These are phyloP conservation scores for Chiua virens DNA, from an alignment of 768 basidiomycete genomes.

Conservation along the genomic window DNA sequence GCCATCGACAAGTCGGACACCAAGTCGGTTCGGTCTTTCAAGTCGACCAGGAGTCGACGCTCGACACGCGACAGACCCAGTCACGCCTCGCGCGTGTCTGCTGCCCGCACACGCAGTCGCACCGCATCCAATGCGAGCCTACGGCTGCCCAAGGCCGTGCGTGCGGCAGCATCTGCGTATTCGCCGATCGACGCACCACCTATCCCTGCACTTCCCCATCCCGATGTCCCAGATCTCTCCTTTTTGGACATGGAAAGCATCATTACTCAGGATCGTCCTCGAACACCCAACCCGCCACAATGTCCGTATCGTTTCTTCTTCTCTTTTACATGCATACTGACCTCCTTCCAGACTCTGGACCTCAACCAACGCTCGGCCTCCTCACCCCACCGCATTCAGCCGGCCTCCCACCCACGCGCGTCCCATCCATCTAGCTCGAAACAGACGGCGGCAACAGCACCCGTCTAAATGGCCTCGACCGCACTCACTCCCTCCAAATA, in stretches of 20 bases:
- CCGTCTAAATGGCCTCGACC: conserved; percentile 19
- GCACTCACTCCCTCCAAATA: conserved; percentile 20
- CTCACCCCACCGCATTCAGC: conserved; percentile 25
- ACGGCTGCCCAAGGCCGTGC: conserved; percentile 49
- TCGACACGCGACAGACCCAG: conserved; percentile 30
- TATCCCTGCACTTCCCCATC: conserved; percentile 26
- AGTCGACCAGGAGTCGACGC: conserved; percentile 25
- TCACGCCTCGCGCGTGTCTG: conserved; percentile 47
- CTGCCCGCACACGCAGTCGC: conserved; percentile 64
- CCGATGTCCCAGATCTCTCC: conserved; percentile 19
- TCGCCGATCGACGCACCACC: conserved; percentile 32
- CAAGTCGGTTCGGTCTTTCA: conserved; percentile 25
- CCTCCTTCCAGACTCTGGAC: conserved; percentile 11
- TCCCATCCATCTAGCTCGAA: conserved; percentile 54
- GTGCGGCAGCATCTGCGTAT: conserved; percentile 33
- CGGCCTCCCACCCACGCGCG: conserved; percentile 17
- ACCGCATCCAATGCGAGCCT: conserved; percentile 67
- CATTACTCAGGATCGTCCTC: conserved; percentile 33
- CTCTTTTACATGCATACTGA: neutral
- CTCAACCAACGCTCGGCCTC: conserved; percentile 10
- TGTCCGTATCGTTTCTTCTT: conserved; percentile 5
- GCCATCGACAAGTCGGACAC: conserved; percentile 12
- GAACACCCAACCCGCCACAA: conserved; percentile 15
- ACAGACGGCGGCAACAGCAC: conserved; percentile 32
- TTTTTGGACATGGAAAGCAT: conserved; percentile 35